Base-by-base conservation (phyloP, 176 grass and related monocot genomes). In the Musa itinerans region DNA sequence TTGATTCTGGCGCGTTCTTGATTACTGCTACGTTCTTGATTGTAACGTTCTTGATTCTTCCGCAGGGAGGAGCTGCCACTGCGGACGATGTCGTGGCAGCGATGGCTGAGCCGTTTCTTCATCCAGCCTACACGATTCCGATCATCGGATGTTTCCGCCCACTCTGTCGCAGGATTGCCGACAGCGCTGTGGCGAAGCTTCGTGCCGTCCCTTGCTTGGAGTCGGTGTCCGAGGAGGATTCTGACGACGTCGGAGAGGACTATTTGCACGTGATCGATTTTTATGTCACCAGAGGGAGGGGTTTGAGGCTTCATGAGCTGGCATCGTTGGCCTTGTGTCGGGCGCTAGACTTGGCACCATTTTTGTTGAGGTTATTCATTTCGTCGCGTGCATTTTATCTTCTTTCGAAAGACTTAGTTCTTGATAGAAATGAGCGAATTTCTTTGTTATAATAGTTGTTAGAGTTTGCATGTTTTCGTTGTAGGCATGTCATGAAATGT, bases 241-340 rank as follows among this genome's bases (percentile, higher is more conserved):
- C 55, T 14, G 89, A 86, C 69, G 86, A 97, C 58, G 85, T 86
- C 1, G 84, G 82, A 57, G 90, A 93, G 72, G 83, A 71, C 64
- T 74, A 89, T 56, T 8, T 58, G 21, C 65, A 74, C 15, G 86
- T 98, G 62, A 59, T 89, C 43, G 88, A 93, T 78, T 98, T 98
- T 83, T 98, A 98, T 86, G 79, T 89, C 17, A 82, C 71, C 3
- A 83, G 82, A 73, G 72, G 72, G n/a, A 98, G 88, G 74, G 84
- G 88, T 57, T 71, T 98, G 75, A 81, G 94, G 84, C 90, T 98
- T 75, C 94, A 93, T 77, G 94, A 98, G 78, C 49, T 91, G 59
- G 78, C 84, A 43, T 91, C 86, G 50, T 82, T 91, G 50, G 90
- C 88, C 20, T 84, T 98, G 9, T 81, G 86, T 53, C 86, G 86